Conservation (phyloP, 140 eudicot species). For the Stevia rebaudiana region DNA sequence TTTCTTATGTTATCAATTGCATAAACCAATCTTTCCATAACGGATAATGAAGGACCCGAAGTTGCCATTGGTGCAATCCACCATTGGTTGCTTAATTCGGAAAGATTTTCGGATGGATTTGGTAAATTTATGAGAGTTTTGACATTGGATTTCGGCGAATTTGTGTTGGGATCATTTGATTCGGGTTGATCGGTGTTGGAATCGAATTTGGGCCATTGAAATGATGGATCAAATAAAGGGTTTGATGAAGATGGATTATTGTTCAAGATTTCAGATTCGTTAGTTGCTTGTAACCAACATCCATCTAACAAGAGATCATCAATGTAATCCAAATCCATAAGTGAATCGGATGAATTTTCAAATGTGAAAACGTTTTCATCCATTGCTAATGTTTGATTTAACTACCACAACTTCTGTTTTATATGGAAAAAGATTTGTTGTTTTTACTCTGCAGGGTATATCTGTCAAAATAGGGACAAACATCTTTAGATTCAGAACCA, state of each 20-base stretch:
- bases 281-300: conserved; percentile 74
- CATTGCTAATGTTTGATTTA: conserved; percentile 35
- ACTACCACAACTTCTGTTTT: conserved; percentile 10
- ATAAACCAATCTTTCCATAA: conserved; percentile 54
- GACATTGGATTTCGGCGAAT: conserved; percentile 43
- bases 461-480: conserved; percentile 27
- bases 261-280: conserved; percentile 55
- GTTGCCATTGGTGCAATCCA: conserved; percentile 63
- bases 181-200: conserved; percentile 24
- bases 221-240: conserved; percentile 55
- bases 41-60: conserved; percentile 46
- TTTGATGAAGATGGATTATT: conserved; percentile 26
- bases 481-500: background rate
- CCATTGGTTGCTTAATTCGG: conserved; percentile 49
- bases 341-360: conserved; percentile 42
- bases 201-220: conserved; percentile 54
- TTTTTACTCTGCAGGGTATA: conserved; percentile 15
- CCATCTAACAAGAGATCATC: conserved; percentile 80
- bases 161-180: conserved; percentile 32
- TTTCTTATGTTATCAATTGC: conserved; percentile 58
- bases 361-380: conserved; percentile 54
- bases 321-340: conserved; percentile 79
- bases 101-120: conserved; percentile 36
- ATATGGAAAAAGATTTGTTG: conserved; percentile 2
- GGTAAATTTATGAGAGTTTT: conserved; percentile 24